These are phyloP conservation scores for Macrocybe sp. DNA, from an alignment of 1,284 basidiomycete genomes.

Conservation along the genomic window DNA sequence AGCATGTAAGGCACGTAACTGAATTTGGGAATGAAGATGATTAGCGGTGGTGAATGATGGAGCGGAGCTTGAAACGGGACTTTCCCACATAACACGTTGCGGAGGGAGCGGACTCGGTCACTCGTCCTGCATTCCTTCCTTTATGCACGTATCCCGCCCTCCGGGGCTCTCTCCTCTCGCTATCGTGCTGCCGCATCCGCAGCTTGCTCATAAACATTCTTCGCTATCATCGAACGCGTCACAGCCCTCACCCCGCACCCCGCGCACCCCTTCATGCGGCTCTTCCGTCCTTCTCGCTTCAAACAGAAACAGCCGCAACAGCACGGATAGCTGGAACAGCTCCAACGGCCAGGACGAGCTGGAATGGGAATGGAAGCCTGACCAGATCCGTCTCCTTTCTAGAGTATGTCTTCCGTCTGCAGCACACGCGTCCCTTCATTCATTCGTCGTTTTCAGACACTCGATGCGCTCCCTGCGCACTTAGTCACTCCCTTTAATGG, in stretches of 20 bases:
- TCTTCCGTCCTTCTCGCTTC: slow-evolving; percentile 42
- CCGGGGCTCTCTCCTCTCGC: slow-evolving; percentile 40
- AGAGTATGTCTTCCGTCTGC: slow-evolving; percentile 43
- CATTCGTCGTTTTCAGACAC: slow-evolving; percentile 43
- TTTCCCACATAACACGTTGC: slow-evolving; percentile 13
- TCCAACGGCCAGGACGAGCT: slow-evolving; percentile 65
- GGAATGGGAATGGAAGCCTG: slow-evolving; percentile 68
- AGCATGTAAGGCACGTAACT: slow-evolving; percentile 31
- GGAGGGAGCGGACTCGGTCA: slow-evolving; percentile 3
- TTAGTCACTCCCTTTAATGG: slow-evolving; percentile 79
- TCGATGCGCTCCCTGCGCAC: slow-evolving; percentile 77
- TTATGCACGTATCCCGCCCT: slow-evolving; percentile 16
- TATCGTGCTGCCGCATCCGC: slow-evolving; percentile 50
- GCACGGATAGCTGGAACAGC: slow-evolving; percentile 78
- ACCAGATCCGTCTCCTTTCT: slow-evolving; percentile 60
- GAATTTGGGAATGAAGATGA: background rate
- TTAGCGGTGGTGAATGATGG: slow-evolving; percentile 1
- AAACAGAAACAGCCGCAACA: slow-evolving; percentile 55
- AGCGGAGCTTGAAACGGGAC: slow-evolving; percentile 14
- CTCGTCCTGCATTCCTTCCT: slow-evolving; percentile 17
- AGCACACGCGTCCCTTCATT: slow-evolving; percentile 8
- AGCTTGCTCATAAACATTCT: slow-evolving; percentile 37
- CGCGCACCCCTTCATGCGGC: slow-evolving; percentile 32
- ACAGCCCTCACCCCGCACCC: slow-evolving; percentile 43
- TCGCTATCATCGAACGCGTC: slow-evolving; percentile 30